Evolutionary conservation across 2,329 filamentous ascomycete species (phyloP), one percentile per base, ranked within the genome.

Genomic region (Rutstroemia sp.): DNA sequence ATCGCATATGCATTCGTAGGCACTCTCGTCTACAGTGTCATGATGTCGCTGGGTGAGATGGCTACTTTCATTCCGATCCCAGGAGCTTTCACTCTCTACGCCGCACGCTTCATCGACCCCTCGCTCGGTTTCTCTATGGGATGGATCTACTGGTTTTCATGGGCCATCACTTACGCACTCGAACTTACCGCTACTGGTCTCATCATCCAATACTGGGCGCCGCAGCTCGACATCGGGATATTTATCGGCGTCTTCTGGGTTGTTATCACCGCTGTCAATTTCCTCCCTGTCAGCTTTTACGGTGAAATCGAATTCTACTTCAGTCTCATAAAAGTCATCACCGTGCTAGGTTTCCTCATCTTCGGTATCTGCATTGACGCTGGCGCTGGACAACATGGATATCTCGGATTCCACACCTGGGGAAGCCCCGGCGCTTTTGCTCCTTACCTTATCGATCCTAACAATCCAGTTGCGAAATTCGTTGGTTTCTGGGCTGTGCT

Each of bases 111-210:
- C 64, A 78, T 90, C 57, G 84, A 88, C 65, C 83, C 82, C 10
- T 84, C 83, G 56, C 74, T 90, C 48, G 87, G 86, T 7, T 91
- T 91, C 65, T 79, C 87, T 19, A 87, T 91, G 78, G 88, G 88
- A 19, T 92, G 87, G 87, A 84, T 89, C 58, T 92, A 92, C 72
- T 92, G 86, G 84, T 90, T 90, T 67, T 84, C 80, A 39, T 92
- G 85, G 86, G 78, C 83, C 17, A 82, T 86, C 57, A 89, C 87
- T 0, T 88, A 82, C 63, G 86, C 86, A 0, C 78, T 90, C 8
- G 87, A 92, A 67, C 75, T 91, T 41, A 87, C 83, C 0, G 85
- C 86, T 0, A 83, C 86, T 1, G 87, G 86, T 5, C 73, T 90
- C 48, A 87, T 91, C 56, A 87, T 91, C 60, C 83, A 89, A 68